Percentiles rank a stretch among this genome's conserved stretches.
phyloP scores from a whole-genome alignment of 495 filamentous ascomycete species.

The Terfezia boudieri region DNA sequence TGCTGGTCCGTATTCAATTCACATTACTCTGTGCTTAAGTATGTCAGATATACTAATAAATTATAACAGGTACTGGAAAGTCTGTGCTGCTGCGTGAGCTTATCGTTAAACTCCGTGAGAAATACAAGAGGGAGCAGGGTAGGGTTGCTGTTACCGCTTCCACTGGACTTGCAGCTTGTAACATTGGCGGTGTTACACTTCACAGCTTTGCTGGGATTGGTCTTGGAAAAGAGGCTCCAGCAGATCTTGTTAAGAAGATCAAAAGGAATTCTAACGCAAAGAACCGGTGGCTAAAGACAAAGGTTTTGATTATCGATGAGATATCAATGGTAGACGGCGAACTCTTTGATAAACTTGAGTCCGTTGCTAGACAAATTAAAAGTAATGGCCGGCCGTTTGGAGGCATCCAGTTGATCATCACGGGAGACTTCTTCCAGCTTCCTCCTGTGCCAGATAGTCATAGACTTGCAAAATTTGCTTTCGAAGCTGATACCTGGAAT shows the following conservation, averaged over 20 bases:
- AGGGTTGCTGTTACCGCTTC: constrained; percentile 82
- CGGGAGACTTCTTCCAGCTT: constrained; percentile 92
- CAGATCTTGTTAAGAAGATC: constrained; percentile 75
- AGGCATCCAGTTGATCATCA: constrained; percentile 87
- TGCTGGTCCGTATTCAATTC: constrained; percentile 33
- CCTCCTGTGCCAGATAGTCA: constrained; percentile 74
- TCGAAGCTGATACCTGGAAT: constrained; percentile 75
- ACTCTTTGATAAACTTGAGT: constrained; percentile 85
- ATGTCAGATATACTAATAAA: background rate
- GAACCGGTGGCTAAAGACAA: constrained; percentile 69
- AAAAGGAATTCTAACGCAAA: constrained; percentile 70
- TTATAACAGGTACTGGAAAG: constrained; percentile 49
- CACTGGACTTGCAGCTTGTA: constrained; percentile 87
- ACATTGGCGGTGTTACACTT: constrained; percentile 83
- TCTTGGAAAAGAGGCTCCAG: constrained; percentile 67
- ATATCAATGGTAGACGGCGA: constrained; percentile 98
- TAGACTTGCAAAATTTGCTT: constrained; percentile 62
- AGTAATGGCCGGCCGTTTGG: constrained; percentile 88
- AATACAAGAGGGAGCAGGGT: constrained; percentile 51
- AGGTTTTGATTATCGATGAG: constrained; percentile 75
- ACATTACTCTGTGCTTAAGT: background rate
- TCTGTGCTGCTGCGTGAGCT: constrained; percentile 86
- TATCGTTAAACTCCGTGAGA: constrained; percentile 54
- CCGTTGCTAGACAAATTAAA: constrained; percentile 61
- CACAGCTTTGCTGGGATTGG: constrained; percentile 95